Percentiles rank a stretch among this genome's conserved stretches.
Evolutionary conservation across 208 protist genomes (phyloP).

Genomic region (Giardia duodenalis): DNA sequence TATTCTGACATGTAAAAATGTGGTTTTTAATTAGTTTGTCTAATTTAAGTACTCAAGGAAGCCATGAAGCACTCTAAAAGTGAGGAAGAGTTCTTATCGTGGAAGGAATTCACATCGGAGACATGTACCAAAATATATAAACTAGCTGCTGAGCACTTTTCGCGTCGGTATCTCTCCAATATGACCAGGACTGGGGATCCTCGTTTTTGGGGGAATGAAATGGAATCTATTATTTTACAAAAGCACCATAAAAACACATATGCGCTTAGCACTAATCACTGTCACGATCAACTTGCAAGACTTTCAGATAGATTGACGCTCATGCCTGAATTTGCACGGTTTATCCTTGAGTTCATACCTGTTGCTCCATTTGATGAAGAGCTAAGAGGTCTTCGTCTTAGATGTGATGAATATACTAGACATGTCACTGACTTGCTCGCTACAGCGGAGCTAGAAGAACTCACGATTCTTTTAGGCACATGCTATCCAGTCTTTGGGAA

Average conservation of each 20-base stretch:
- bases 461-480: not conserved
- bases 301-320: not conserved
- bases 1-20: too few relatives aligned
- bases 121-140: too few relatives aligned
- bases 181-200: not conserved
- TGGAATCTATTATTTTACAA: not conserved
- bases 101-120: too few relatives aligned
- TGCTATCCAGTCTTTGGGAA: not conserved
- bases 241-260: not conserved
- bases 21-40: too few relatives aligned
- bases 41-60: too few relatives aligned
- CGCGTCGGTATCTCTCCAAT: too few relatives aligned
- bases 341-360: not conserved
- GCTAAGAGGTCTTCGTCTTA: not conserved
- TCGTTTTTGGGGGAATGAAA: not conserved
- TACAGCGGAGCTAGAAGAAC: not conserved
- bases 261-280: not conserved
- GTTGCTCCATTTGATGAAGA: not conserved
- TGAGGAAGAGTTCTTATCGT: too few relatives aligned
- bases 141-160: too few relatives aligned
- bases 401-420: not conserved
- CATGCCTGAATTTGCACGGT: not conserved
- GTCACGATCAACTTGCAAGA: not conserved
- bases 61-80: too few relatives aligned
- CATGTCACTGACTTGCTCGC: not conserved